Conservation (phyloP, 768 basidiomycete species). For the Crassisporium funariophilum region DNA sequence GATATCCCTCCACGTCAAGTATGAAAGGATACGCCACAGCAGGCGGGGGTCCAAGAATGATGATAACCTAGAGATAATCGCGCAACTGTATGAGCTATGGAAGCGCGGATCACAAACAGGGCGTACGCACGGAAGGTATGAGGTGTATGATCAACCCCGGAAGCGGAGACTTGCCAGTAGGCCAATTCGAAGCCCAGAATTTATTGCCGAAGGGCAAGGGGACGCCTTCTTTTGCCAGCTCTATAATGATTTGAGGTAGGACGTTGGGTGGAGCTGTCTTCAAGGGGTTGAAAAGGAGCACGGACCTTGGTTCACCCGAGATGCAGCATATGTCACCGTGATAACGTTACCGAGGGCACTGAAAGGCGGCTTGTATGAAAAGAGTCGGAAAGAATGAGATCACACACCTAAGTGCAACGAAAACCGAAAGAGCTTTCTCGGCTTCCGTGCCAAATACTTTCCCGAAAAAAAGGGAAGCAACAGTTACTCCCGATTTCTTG, state of each 20-base stretch:
- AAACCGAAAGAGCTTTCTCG: constrained; percentile 55
- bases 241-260: constrained; percentile 23
- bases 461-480: constrained; percentile 61
- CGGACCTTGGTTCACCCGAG: constrained; percentile 54
- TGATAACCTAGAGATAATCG: constrained; percentile 37
- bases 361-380: background rate
- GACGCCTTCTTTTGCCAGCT: constrained; percentile 65
- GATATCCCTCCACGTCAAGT: constrained; percentile 56
- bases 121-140: constrained; percentile 47
- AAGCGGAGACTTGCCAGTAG: constrained; percentile 56
- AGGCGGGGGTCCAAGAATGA: constrained; percentile 57
- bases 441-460: constrained; percentile 59
- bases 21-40: constrained; percentile 62
- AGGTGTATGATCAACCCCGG: constrained; percentile 58
- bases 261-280: background rate
- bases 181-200: constrained; percentile 68
- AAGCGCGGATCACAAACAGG: background rate
- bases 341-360: constrained; percentile 30
- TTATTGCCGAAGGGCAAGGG: constrained; percentile 59
- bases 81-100: background rate
- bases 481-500: constrained; percentile 48
- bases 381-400: no score
- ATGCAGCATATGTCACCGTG: constrained; percentile 48
- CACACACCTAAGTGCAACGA: constrained; percentile 56
- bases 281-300: background rate